Conservation (phyloP, 1,139 yeast species). For the Pichia norvegensis region DNA sequence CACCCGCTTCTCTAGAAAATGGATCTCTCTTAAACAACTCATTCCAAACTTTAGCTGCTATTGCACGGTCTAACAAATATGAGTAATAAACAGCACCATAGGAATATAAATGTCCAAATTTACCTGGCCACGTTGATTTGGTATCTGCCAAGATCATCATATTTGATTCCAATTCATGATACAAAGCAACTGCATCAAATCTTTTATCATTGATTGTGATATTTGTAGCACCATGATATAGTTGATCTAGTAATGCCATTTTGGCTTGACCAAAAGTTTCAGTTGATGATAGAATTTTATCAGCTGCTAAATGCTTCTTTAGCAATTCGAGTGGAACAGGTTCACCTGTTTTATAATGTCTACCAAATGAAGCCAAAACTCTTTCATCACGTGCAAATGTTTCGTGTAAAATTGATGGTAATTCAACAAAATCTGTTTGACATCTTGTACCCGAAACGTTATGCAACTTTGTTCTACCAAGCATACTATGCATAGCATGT, state of each 20-base stretch:
- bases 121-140: conserved; percentile 84
- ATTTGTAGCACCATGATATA: conserved; percentile 52
- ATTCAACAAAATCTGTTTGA: conserved; percentile 91
- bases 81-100: conserved; percentile 95
- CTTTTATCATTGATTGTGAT: conserved; percentile 20
- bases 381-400: conserved; percentile 77
- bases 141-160: conserved; percentile 52
- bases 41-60: conserved; percentile 81
- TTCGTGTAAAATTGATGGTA: conserved; percentile 94
- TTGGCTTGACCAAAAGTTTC: conserved; percentile 84
- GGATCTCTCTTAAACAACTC: conserved; percentile 66
- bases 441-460: conserved; percentile 94
- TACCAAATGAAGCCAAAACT: conserved; percentile 65
- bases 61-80: conserved; percentile 84
- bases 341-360: conserved; percentile 64
- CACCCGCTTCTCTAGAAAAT: conserved; percentile 64
- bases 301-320: conserved; percentile 43
- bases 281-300: conserved; percentile 51
- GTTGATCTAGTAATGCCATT: conserved; percentile 85
- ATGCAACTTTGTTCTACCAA: conserved; percentile 83
- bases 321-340: conserved; percentile 46
- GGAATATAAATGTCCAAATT: conserved; percentile 86
- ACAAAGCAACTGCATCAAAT: conserved; percentile 50
- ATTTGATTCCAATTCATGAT: conserved; percentile 56
- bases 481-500: conserved; percentile 97